These are phyloP conservation scores for Stemphylium beticola DNA, from an alignment of 2,329 filamentous ascomycete species.

Conservation along the genomic window DNA sequence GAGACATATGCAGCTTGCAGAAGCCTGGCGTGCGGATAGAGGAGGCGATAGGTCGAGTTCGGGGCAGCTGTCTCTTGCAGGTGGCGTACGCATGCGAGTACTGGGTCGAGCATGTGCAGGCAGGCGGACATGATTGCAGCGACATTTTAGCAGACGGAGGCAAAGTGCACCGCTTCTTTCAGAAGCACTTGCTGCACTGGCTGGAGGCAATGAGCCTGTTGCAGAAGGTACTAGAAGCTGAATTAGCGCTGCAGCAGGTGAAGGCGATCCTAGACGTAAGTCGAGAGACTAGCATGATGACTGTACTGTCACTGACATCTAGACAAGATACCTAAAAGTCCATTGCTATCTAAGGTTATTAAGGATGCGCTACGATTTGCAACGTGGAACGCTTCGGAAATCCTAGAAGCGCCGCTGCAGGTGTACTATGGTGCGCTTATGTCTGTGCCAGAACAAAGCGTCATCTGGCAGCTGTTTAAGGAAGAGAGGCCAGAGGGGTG, in stretches of 20 bases:
- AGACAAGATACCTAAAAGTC: neutral
- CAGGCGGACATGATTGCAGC: slow-evolving; percentile 6
- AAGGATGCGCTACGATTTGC: slow-evolving; percentile 29
- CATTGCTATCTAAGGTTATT: slow-evolving; percentile 8
- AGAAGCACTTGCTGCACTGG: slow-evolving; percentile 12
- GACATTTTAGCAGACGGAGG: slow-evolving; percentile 14
- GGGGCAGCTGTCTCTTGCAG: neutral
- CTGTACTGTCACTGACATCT: neutral
- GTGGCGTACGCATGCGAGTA: slow-evolving; percentile 38
- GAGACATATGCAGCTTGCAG: slow-evolving; percentile 30
- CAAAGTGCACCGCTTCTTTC: slow-evolving; percentile 15
- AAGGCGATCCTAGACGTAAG: slow-evolving; percentile 12
- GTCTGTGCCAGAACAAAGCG: slow-evolving; percentile 25
- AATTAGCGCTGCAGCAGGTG: slow-evolving; percentile 19
- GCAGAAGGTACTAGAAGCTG: slow-evolving; percentile 8
- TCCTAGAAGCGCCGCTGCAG: slow-evolving; percentile 30
- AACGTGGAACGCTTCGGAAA: slow-evolving; percentile 26
- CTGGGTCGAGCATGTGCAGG: slow-evolving; percentile 45
- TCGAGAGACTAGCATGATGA: neutral
- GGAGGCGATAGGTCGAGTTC: neutral
- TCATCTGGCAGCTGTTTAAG: too few relatives aligned
- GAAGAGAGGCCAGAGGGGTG: too few relatives aligned
- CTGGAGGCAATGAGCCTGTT: slow-evolving; percentile 17
- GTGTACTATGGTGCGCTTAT: slow-evolving; percentile 31
- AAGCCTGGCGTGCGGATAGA: neutral